Percentiles rank a stretch among this genome's conserved stretches.
These are phyloP conservation scores for Tuber melanosporum DNA, from an alignment of 495 filamentous ascomycete species.

Conservation along the genomic window DNA sequence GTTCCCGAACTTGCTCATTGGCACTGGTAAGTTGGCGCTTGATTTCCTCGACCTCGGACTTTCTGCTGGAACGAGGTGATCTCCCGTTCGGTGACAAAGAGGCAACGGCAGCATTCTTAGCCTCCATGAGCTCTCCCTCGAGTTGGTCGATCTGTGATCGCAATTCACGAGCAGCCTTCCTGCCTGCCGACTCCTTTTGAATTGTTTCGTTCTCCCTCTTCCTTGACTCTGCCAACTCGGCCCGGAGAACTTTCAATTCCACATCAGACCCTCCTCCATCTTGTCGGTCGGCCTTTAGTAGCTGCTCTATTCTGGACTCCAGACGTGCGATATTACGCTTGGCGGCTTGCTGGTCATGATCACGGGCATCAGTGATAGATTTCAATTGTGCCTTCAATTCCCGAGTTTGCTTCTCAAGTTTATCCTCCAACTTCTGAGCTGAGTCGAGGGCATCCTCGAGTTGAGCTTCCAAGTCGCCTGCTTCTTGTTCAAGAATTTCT, in stretches of 20 bases:
- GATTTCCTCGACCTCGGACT: slow-evolving; percentile 57
- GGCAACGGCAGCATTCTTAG: slow-evolving; percentile 43
- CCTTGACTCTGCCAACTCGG: slow-evolving; percentile 53
- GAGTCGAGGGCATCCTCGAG: slow-evolving; percentile 42
- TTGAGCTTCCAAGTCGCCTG: slow-evolving; percentile 44
- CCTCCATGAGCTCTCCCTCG: slow-evolving; percentile 49
- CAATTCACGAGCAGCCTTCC: slow-evolving; percentile 49
- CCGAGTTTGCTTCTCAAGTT: slow-evolving; percentile 39
- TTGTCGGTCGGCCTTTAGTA: slow-evolving; percentile 41
- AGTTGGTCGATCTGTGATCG: slow-evolving; percentile 49
- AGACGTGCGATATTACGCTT: slow-evolving; percentile 41
- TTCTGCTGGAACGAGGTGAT: slow-evolving; percentile 49
- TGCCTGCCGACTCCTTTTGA: slow-evolving; percentile 58
- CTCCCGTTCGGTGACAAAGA: slow-evolving; percentile 45
- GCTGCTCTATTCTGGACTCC: slow-evolving; percentile 42
- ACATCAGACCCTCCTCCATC: slow-evolving; percentile 40
- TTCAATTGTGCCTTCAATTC: slow-evolving; percentile 42
- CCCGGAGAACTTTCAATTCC: slow-evolving; percentile 32
- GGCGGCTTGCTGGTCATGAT: slow-evolving; percentile 52
- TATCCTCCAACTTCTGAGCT: slow-evolving; percentile 41
- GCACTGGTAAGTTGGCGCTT: slow-evolving; percentile 58
- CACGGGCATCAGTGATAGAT: slow-evolving; percentile 44
- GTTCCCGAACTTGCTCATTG: slow-evolving; percentile 55
- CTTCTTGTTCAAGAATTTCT: slow-evolving; percentile 47
- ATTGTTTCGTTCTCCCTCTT: slow-evolving; percentile 58